Evolutionary conservation across 495 filamentous ascomycete genomes (phyloP), one percentile per base, ranked within the genome.

Genomic region (Penicillium salamii): DNA sequence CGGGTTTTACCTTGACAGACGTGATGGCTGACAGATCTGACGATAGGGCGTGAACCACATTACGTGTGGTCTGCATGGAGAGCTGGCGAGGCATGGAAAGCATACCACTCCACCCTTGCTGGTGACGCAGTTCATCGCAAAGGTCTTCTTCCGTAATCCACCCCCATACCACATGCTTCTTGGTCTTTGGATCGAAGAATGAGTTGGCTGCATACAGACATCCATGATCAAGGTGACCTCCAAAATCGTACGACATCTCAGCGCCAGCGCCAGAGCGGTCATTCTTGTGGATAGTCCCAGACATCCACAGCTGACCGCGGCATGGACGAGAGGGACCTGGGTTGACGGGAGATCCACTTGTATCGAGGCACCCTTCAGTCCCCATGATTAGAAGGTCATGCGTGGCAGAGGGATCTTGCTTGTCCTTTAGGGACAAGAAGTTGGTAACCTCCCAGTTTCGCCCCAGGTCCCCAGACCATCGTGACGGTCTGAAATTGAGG

Each of bases 71-170:
- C 8, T 26, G 23, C 8, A 26, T 26, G 4, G 3, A 3, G 14
- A 57, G 21, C 50, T 57, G 36, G 23, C 54, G 40, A 1, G 54
- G 50, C 37, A 57, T 57, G 21, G 49, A 49, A 34, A 57, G 21
- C 23, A 29, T 19, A 20, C 54, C 54, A 21, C 46, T 50, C 54
- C 50, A 57, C 17, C 54, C 54, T 50, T 57, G 42, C 15, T 29
- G 20, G 7, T 49, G 45, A n/a, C 54, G 39, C 33, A 46, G 26
- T 15, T 57, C 35, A 17, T 49, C 36, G 33, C 23, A 24, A 40
- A 57, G 28, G 14, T 57, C 54, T 36, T 57, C 54, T 41, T 57
- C 54, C 1, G 54, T 40, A 37, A 57, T 57, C 54, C 50, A 53
- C 1, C 44, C 54, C 42, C 46, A 46, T 7, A 53, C 38, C 15